phyloP scores from a whole-genome alignment of 768 basidiomycete species.

The Thelephora aurantiotincta region DNA sequence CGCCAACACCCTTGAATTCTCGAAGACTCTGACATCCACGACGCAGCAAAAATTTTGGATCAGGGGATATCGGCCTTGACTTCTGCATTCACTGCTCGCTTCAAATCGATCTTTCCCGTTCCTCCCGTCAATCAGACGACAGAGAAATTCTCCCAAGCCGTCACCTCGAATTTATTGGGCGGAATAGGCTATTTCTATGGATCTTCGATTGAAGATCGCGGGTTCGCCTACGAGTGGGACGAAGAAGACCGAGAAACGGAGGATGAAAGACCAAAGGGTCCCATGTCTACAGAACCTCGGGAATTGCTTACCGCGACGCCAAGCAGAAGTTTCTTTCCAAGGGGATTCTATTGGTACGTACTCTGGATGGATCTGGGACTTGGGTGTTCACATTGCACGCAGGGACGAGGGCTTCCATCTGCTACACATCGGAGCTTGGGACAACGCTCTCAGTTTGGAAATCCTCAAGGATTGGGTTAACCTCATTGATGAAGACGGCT shows the following conservation, averaged over 20 bases:
- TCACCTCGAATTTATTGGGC: conserved; percentile 84
- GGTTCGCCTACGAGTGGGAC: conserved; percentile 88
- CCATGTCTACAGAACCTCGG: conserved; percentile 57
- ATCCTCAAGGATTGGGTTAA: conserved; percentile 85
- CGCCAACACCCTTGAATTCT: not conserved
- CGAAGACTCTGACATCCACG: not conserved
- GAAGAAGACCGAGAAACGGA: conserved; percentile 44
- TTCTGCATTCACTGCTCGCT: conserved; percentile 47
- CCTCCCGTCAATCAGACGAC: conserved; percentile 37
- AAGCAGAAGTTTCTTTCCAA: conserved; percentile 91
- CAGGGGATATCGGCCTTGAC: conserved; percentile 55
- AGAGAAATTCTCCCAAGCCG: conserved; percentile 65
- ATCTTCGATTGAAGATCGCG: conserved; percentile 70
- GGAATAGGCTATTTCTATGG: conserved; percentile 96
- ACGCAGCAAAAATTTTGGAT: conserved; percentile 48
- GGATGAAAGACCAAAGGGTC: conserved; percentile 34
- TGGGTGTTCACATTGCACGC: conserved; percentile 3
- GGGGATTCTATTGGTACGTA: conserved; percentile 87
- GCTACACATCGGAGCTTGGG: conserved; percentile 83
- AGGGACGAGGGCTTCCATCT: conserved; percentile 99
- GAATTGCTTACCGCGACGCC: conserved; percentile 85
- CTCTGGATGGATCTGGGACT: conserved; percentile 2
- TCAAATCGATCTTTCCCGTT: conserved; percentile 56
- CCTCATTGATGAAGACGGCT: conserved; percentile 86
- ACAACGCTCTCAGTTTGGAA: conserved; percentile 82